Evolutionary conservation across 768 basidiomycete genomes (phyloP).

Genomic region (Cystobasidium tubakii): DNA sequence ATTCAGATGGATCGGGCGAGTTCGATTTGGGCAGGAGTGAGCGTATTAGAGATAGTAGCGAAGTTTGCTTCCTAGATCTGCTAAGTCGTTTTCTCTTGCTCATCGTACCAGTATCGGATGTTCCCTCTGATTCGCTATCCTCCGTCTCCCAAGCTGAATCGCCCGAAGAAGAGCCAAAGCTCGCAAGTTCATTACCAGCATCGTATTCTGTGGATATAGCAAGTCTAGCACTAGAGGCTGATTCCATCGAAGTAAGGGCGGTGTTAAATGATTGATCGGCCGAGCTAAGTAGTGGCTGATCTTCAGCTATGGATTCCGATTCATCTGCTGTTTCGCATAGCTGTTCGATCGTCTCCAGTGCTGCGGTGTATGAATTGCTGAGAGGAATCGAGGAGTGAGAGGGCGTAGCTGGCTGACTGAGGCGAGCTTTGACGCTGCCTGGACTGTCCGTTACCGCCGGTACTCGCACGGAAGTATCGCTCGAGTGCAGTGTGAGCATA

Average conservation of each 20-base stretch:
- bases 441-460: not conserved
- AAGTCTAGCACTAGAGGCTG: not conserved
- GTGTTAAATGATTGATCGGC: slow-evolving; percentile 1
- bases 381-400: not conserved
- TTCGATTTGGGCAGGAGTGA: not conserved
- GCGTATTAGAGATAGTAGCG: not conserved
- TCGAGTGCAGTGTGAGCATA: not conserved
- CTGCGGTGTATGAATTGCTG: slow-evolving; percentile 2
- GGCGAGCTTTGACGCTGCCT: not conserved
- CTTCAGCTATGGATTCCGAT: not conserved
- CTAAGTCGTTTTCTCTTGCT: not conserved
- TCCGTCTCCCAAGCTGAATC: slow-evolving; percentile 8
- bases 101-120: not conserved
- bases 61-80: not conserved
- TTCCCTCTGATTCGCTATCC: not conserved
- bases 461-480: not conserved
- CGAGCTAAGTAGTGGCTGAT: not conserved
- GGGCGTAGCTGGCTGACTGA: not conserved
- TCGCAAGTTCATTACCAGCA: slow-evolving; percentile 13
- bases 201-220: slow-evolving; percentile 1
- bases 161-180: not conserved
- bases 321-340: slow-evolving; percentile 9
- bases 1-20: not conserved
- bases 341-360: not conserved
- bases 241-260: not conserved